phyloP scores from a whole-genome alignment of 257 asterid genomes.

The Salvia splendens region DNA sequence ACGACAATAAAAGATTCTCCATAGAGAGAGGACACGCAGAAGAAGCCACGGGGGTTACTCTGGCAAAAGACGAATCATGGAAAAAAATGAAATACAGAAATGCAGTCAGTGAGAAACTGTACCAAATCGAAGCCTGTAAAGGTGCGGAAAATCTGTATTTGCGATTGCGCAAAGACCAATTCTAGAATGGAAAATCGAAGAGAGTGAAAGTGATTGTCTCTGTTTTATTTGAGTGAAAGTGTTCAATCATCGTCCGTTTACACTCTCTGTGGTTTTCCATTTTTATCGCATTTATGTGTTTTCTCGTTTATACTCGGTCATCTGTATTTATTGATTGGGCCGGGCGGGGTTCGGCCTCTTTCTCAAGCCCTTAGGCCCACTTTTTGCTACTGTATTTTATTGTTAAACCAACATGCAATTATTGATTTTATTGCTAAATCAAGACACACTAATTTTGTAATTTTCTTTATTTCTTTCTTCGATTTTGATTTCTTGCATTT shows the following conservation, averaged over 20 bases:
- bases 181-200: neutral
- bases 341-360: no score
- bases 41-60: neutral
- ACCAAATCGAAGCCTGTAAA: conserved; percentile 14
- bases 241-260: neutral
- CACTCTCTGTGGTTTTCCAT: no score
- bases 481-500: no score
- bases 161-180: neutral
- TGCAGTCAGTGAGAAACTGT: conserved; percentile 1
- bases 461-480: no score
- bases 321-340: no score
- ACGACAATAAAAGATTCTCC: neutral
- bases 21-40: neutral
- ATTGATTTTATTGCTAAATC: no score
- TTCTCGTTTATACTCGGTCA: no score
- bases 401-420: no score
- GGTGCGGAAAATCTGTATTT: neutral
- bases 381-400: no score
- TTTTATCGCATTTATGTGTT: no score
- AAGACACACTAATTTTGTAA: no score
- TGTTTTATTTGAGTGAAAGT: neutral
- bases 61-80: neutral
- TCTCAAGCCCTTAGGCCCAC: no score
- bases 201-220: neutral
- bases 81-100: neutral